Percentiles rank a stretch among this genome's conserved stretches.
Evolutionary conservation across 2,329 filamentous ascomycete genomes (phyloP).

Genomic region (Sclerotinia subarctica): DNA sequence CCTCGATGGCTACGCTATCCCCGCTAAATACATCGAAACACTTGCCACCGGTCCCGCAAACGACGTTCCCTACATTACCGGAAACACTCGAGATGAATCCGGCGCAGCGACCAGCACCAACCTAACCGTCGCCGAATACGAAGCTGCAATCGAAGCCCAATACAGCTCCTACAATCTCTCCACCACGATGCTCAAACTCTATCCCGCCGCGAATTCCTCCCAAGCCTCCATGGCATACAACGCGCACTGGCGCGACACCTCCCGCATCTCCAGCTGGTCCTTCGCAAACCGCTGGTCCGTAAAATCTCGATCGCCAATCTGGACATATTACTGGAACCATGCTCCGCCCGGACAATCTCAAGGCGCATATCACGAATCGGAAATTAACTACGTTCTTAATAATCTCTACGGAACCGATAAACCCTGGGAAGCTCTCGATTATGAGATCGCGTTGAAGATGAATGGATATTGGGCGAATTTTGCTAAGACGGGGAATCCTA

Average conservation of each 20-base stretch:
- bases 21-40: constrained; percentile 24
- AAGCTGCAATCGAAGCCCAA: constrained; percentile 21
- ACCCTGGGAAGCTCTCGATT: constrained; percentile 36
- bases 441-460: constrained; percentile 39
- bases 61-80: constrained; percentile 41
- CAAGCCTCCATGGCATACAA: constrained; percentile 31
- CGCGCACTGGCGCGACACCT: constrained; percentile 33
- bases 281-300: constrained; percentile 35
- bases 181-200: constrained; percentile 28
- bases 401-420: constrained; percentile 32
- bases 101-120: constrained; percentile 38
- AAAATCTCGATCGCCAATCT: constrained; percentile 32
- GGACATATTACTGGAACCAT: constrained; percentile 38
- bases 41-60: constrained; percentile 33
- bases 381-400: constrained; percentile 39
- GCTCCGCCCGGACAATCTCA: constrained; percentile 31
- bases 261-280: constrained; percentile 31
- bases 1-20: constrained; percentile 32
- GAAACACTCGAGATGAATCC: constrained; percentile 32
- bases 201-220: constrained; percentile 31
- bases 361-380: constrained; percentile 37
- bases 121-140: constrained; percentile 36
- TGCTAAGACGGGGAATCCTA: constrained; percentile 63
- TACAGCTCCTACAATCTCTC: constrained; percentile 23
- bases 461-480: constrained; percentile 74